phyloP scores from a whole-genome alignment of 352 stramenopile genomes.

The Chloridella minuta region DNA sequence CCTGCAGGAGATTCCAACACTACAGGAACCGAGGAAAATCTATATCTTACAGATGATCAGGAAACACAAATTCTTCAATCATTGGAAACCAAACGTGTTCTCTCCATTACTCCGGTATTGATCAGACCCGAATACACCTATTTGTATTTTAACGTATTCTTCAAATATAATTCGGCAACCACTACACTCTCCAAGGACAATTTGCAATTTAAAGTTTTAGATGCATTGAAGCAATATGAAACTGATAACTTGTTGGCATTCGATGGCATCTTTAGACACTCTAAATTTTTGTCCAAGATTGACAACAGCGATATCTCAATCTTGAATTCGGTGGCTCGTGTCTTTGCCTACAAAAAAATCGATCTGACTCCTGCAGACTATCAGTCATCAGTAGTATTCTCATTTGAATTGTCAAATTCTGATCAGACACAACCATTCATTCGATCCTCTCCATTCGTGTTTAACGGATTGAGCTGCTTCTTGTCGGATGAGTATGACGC shows the following conservation, averaged over 20 bases:
- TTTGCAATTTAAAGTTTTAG: not conserved
- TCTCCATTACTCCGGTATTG: not conserved
- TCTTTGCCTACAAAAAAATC: too few species aligned
- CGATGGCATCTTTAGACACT: conserved; percentile 7
- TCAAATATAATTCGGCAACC: not conserved
- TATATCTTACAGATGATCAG: conserved; percentile 6
- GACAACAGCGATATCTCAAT: not conserved
- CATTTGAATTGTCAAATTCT: too few species aligned
- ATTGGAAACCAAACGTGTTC: not conserved
- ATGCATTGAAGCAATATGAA: not conserved
- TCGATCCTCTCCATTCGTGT: too few species aligned
- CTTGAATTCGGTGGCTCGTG: too few species aligned
- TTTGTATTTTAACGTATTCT: not conserved
- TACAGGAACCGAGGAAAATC: too few species aligned
- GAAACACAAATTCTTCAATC: not conserved
- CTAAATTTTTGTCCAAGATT: not conserved
- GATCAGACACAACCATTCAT: too few species aligned
- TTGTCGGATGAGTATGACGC: too few species aligned
- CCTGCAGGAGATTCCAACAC: not conserved
- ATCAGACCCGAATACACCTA: not conserved
- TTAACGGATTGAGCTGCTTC: too few species aligned
- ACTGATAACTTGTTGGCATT: not conserved
- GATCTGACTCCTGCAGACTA: too few species aligned
- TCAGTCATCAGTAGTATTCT: too few species aligned
- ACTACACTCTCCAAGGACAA: not conserved